Evolutionary conservation across 2,329 filamentous ascomycete genomes (phyloP).

Genomic region (Incumbomyces delicatus): DNA sequence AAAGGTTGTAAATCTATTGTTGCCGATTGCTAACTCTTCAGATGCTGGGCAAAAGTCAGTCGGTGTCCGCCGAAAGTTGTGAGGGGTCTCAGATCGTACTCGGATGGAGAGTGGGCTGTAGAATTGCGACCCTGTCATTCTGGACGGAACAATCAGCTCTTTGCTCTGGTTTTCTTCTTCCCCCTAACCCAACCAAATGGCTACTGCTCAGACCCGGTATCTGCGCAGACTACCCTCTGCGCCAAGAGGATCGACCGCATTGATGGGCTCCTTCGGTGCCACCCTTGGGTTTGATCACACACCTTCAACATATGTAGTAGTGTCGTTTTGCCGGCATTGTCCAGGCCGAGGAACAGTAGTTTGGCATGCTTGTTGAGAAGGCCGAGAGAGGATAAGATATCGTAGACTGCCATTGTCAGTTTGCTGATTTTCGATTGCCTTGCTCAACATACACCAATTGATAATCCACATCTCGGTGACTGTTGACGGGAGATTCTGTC

Average conservation of each 20-base stretch:
- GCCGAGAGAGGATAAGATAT: conserved; percentile 76
- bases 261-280: too few relatives aligned
- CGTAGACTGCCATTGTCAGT: conserved; percentile 56
- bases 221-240: too few relatives aligned
- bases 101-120: conserved; percentile 83
- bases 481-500: neutral
- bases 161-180: conserved; percentile 4
- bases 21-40: conserved; percentile 85
- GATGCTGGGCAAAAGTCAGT: conserved; percentile 48
- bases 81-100: conserved; percentile 46
- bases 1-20: conserved; percentile 89
- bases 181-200: neutral
- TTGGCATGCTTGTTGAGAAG: conserved; percentile 94
- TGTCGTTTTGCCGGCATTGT: conserved; percentile 92
- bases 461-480: conserved; percentile 71
- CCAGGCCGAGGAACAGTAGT: conserved; percentile 83
- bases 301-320: conserved; percentile 94
- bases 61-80: too few relatives aligned
- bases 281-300: conserved; percentile 27
- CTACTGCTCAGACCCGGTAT: too few relatives aligned
- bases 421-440: neutral
- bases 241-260: too few relatives aligned
- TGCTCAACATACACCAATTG: conserved; percentile 68
- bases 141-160: conserved; percentile 27
- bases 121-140: conserved; percentile 87